Conservation (phyloP, 1,284 basidiomycete genomes). For the Sporisorium scitamineum region DNA sequence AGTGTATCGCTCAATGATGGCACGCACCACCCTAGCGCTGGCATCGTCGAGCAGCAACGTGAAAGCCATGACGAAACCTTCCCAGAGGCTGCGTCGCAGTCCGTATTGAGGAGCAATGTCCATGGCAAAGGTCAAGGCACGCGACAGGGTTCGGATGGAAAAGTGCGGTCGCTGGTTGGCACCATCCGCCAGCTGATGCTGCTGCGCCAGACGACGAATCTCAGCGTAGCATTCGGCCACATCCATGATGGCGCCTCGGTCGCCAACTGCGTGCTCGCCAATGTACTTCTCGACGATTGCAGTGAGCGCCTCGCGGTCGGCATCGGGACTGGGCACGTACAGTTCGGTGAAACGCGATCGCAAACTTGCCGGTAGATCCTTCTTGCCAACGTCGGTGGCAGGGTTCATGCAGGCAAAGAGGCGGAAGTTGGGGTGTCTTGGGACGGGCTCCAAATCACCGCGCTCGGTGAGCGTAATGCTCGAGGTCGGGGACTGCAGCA, state of each 20-base stretch:
- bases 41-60: slow-evolving; percentile 88
- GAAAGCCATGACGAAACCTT: slow-evolving; percentile 97
- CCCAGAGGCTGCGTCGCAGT: slow-evolving; percentile 85
- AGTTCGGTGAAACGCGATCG: slow-evolving; percentile 94
- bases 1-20: slow-evolving; percentile 82
- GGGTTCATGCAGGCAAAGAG: slow-evolving; percentile 99
- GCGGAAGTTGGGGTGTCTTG: slow-evolving; percentile 93
- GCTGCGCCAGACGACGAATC: slow-evolving; percentile 82
- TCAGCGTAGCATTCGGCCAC: slow-evolving; percentile 89
- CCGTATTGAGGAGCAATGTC: slow-evolving; percentile 84
- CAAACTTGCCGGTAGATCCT: slow-evolving; percentile 90
- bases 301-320: slow-evolving; percentile 89
- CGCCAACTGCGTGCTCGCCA: slow-evolving; percentile 83
- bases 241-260: slow-evolving; percentile 88
- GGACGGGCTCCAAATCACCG: slow-evolving; percentile 89
- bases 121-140: slow-evolving; percentile 90
- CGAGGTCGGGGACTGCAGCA: slow-evolving; percentile 85
- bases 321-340: slow-evolving; percentile 91
- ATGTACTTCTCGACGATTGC: slow-evolving; percentile 92
- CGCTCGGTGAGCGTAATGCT: slow-evolving; percentile 95
- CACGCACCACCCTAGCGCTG: slow-evolving; percentile 79
- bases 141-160: slow-evolving; percentile 94
- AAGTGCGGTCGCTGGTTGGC: slow-evolving; percentile 95
- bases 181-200: slow-evolving; percentile 90
- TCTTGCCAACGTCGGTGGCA: slow-evolving; percentile 98